A percentile compares a stretch with the other conserved stretches of the same genome.
These are phyloP conservation scores for Globisporangium iwayamae DNA, from an alignment of 352 stramenopile species.

Conservation along the genomic window DNA sequence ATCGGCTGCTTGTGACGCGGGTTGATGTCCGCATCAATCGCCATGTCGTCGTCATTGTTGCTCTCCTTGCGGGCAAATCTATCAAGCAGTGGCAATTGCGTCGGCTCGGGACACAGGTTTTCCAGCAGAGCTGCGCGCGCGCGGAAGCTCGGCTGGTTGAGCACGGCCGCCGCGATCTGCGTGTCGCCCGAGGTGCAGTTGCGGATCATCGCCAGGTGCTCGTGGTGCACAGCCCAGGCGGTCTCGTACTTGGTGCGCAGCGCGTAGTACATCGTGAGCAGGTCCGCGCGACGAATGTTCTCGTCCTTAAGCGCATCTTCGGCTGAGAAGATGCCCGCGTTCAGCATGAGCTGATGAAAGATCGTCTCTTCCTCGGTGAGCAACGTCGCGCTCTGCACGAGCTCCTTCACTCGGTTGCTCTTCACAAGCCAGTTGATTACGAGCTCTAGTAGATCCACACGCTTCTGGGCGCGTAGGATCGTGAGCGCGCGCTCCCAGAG, in stretches of 20 bases:
- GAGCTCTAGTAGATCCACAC: constrained; percentile 52
- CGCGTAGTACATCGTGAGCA: constrained; percentile 85
- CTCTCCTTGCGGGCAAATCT: constrained; percentile 18
- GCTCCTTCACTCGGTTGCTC: constrained; percentile 66
- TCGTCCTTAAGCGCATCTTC: constrained; percentile 64
- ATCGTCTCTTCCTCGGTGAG: constrained; percentile 44
- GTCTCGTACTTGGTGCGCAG: constrained; percentile 68
- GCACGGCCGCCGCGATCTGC: constrained; percentile 46
- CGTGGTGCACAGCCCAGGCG: constrained; percentile 73
- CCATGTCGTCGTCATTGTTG: constrained; percentile 28
- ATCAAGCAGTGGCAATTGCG: background rate
- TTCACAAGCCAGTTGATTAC: constrained; percentile 75
- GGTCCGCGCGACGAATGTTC: constrained; percentile 67
- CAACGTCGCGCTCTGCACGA: constrained; percentile 63
- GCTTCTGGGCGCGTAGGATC: constrained; percentile 53
- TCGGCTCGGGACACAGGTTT: constrained; percentile 67
- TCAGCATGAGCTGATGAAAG: constrained; percentile 78
- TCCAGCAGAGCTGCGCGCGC: constrained; percentile 54
- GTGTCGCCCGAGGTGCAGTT: constrained; percentile 55
- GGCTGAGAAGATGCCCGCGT: constrained; percentile 35
- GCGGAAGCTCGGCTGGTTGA: constrained; percentile 64
- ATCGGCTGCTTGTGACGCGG: constrained; percentile 16
- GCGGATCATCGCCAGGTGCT: constrained; percentile 72
- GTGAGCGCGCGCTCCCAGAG: constrained; percentile 72
- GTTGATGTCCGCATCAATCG: constrained; percentile 28